Percentiles rank a stretch among this genome's conserved stretches.
phyloP scores from a whole-genome alignment of 1,284 basidiomycete genomes.

The Marasmius oreades region DNA sequence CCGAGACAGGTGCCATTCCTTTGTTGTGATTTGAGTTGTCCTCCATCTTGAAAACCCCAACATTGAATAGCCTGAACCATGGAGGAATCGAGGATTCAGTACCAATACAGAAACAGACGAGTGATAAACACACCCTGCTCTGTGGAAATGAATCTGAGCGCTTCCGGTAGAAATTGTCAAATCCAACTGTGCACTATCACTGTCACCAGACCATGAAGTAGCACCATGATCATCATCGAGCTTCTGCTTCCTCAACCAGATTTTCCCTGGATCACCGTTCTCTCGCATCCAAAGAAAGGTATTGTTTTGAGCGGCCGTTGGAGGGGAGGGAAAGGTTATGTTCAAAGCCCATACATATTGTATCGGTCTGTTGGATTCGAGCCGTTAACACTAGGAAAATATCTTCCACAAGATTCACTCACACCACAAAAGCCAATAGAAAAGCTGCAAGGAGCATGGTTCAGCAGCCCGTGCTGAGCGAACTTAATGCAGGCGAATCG shows the following conservation, averaged over 20 bases:
- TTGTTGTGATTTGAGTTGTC: no score
- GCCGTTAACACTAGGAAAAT: no score
- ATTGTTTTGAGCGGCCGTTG: neutral
- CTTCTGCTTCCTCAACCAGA: neutral
- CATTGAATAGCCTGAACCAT: no score
- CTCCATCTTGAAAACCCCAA: neutral
- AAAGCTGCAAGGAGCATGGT: no score
- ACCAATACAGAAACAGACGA: no score
- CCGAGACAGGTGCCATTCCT: neutral
- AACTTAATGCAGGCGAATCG: no score
- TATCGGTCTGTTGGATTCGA: neutral
- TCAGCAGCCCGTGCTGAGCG: no score
- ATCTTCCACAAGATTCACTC: no score
- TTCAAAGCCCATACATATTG: neutral
- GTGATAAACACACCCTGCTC: neutral
- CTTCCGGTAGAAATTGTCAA: neutral
- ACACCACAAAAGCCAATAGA: neutral
- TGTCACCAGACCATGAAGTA: neutral
- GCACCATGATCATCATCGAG: neutral
- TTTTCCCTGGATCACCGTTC: neutral
- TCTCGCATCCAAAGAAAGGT: neutral
- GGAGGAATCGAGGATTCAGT: no score
- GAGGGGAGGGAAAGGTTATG: neutral
- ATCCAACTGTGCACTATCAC: no score
- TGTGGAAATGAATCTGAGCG: neutral